These are phyloP conservation scores for Aphanomyces stellatus DNA, from an alignment of 352 stramenopile species.

Conservation along the genomic window DNA sequence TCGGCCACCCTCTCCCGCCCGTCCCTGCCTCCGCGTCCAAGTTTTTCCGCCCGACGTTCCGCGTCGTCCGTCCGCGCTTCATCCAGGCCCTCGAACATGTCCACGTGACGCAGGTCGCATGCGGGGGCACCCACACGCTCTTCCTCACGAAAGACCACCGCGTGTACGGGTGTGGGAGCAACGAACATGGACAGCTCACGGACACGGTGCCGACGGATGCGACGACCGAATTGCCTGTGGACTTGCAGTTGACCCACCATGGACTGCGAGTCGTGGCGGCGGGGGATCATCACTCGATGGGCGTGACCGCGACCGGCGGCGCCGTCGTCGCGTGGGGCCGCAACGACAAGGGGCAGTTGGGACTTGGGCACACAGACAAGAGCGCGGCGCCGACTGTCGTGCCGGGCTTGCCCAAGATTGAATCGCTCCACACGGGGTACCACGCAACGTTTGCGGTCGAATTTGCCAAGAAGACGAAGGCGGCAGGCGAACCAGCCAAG, in stretches of 20 bases:
- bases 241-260: background rate
- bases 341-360: conserved; percentile 59
- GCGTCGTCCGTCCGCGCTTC: conserved; percentile 38
- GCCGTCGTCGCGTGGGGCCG: conserved; percentile 68
- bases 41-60: conserved; percentile 74
- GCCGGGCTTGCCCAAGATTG: conserved; percentile 38
- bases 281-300: conserved; percentile 56
- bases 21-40: conserved; percentile 47
- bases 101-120: conserved; percentile 45
- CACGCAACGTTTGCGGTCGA: conserved; percentile 75
- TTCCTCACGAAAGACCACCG: conserved; percentile 48
- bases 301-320: conserved; percentile 35
- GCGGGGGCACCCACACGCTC: conserved; percentile 61
- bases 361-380: conserved; percentile 31
- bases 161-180: conserved; percentile 65
- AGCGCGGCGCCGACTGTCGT: conserved; percentile 46
- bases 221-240: conserved; percentile 28
- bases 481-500: background rate
- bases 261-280: background rate
- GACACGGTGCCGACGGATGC: conserved; percentile 29
- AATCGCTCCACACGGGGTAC: conserved; percentile 50
- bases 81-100: conserved; percentile 45
- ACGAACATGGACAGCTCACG: conserved; percentile 51
- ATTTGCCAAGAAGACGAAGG: conserved; percentile 67
- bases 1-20: conserved; percentile 53